phyloP scores from a whole-genome alignment of 805 yeast genomes.

The Starmerella powellii region DNA sequence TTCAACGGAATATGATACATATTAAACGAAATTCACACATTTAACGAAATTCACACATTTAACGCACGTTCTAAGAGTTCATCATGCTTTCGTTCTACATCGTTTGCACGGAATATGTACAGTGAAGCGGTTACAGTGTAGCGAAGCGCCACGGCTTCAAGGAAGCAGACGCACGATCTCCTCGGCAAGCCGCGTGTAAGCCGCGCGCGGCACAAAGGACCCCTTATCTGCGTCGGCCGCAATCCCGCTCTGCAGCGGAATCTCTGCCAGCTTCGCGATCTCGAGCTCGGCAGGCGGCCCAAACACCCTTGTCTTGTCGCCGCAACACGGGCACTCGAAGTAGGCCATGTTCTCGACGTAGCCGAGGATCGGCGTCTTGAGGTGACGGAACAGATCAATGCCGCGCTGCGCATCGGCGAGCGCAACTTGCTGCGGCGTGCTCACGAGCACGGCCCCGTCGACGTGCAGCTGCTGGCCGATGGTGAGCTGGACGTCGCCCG shows the following conservation, averaged over 20 bases:
- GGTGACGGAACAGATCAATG: slow-evolving; percentile 61
- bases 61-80: no score
- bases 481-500: slow-evolving; percentile 77
- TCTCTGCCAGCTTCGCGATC: slow-evolving; percentile 47
- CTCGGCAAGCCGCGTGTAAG: slow-evolving; percentile 14
- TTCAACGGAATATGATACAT: no score
- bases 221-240: slow-evolving; percentile 55
- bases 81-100: no score
- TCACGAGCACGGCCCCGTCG: slow-evolving; percentile 70
- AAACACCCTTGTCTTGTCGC: slow-evolving; percentile 61
- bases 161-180: slow-evolving; percentile 3
- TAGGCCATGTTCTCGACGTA: slow-evolving; percentile 75
- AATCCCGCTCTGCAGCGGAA: slow-evolving; percentile 54
- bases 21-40: no score
- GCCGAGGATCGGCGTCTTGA: slow-evolving; percentile 60
- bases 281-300: slow-evolving; percentile 52
- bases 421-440: slow-evolving; percentile 81
- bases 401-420: slow-evolving; percentile 71
- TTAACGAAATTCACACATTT: no score
- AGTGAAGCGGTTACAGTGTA: no score
- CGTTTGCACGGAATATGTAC: no score
- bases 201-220: slow-evolving; percentile 36
- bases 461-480: slow-evolving; percentile 66
- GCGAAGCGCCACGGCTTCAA: no score
- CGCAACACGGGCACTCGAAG: slow-evolving; percentile 63